Conservation (phyloP, 2,329 filamentous ascomycete genomes). For the Shiraia bambusicola region DNA sequence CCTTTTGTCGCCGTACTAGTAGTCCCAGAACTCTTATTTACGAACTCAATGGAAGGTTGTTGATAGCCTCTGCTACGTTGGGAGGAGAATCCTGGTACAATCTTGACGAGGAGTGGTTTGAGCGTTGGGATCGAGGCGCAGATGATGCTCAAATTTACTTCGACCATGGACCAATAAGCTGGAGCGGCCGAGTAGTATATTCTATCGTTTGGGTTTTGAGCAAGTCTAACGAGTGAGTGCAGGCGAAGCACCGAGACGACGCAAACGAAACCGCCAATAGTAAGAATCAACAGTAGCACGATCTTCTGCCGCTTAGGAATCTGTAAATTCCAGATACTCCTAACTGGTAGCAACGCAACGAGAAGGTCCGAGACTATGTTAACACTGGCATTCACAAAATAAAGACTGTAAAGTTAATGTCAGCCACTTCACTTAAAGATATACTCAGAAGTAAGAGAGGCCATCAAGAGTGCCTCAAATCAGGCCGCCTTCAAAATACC, state of each 20-base stretch:
- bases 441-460: conserved; percentile 2
- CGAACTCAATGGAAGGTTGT: conserved; percentile 3
- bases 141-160: conserved; percentile 36
- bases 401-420: conserved; percentile 13
- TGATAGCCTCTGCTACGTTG: conserved; percentile 13
- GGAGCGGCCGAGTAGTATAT: conserved; percentile 25
- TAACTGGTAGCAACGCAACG: conserved; percentile 27
- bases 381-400: conserved; percentile 22
- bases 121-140: conserved; percentile 36
- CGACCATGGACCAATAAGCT: conserved; percentile 35
- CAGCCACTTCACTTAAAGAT: no score
- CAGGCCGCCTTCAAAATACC: no score
- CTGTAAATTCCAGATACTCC: conserved; percentile 26
- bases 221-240: conserved; percentile 16
- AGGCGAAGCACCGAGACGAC: conserved; percentile 35
- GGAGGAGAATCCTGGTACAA: conserved; percentile 24
- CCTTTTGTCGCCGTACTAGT: conserved; percentile 5
- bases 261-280: conserved; percentile 38
- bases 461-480: neutral
- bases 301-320: conserved; percentile 24
- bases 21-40: conserved; percentile 3
- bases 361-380: conserved; percentile 31
- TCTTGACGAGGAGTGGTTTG: conserved; percentile 27
- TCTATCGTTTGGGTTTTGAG: conserved; percentile 17
- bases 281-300: conserved; percentile 25